These are phyloP conservation scores for Pseudopithomyces chartarum DNA, from an alignment of 2,329 filamentous ascomycete species.

Conservation along the genomic window DNA sequence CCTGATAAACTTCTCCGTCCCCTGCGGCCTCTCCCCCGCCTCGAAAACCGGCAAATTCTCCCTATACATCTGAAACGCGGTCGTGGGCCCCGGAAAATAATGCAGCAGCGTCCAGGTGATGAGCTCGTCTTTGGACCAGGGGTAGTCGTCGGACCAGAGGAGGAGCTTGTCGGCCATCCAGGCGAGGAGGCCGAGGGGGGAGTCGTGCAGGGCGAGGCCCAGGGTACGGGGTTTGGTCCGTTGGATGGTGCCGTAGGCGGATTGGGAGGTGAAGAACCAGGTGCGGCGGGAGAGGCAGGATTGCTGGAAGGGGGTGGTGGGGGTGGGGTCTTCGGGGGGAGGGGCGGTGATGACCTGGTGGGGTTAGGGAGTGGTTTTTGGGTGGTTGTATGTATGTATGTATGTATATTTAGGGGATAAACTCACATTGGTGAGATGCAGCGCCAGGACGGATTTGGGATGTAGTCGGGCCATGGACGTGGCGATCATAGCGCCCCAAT, in stretches of 20 bases:
- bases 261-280: background rate
- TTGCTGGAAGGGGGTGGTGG: background rate
- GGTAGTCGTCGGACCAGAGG: conserved; percentile 6
- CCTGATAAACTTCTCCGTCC: background rate
- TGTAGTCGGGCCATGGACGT: background rate
- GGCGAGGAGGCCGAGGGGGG: conserved; percentile 7
- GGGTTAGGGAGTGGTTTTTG: too few relatives aligned
- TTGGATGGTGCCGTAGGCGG: conserved; percentile 5
- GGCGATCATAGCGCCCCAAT: conserved; percentile 3
- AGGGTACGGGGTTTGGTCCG: conserved; percentile 6
- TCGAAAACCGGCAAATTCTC: background rate
- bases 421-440: conserved; percentile 6
- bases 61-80: conserved; percentile 5
- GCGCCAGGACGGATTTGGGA: background rate
- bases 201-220: conserved; percentile 6
- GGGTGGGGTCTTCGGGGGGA: background rate
- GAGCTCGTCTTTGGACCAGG: conserved; percentile 6
- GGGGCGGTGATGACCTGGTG: background rate
- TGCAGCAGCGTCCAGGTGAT: conserved; percentile 6
- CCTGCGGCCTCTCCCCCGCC: background rate
- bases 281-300: background rate
- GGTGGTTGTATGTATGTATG: too few relatives aligned
- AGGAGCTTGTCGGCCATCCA: conserved; percentile 8
- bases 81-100: conserved; percentile 2
- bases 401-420: background rate